Conservation (phyloP, 768 basidiomycete species). For the Agrocybe praecox region DNA sequence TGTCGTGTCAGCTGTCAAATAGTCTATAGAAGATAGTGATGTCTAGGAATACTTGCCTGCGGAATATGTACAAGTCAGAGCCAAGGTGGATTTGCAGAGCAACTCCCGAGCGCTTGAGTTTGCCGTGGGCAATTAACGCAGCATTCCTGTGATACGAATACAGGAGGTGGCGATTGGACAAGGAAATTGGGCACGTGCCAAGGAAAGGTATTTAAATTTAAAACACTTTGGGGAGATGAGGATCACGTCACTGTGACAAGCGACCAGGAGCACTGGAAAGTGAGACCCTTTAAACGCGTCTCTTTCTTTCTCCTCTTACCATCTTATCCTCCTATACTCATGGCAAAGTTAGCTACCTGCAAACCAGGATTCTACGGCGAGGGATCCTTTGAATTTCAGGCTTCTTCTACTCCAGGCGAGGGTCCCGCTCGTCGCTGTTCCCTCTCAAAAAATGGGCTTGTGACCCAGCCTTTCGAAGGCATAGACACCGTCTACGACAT, state of each 20-base stretch:
- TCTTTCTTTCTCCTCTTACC: conserved; percentile 7
- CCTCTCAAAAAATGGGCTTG: conserved; percentile 55
- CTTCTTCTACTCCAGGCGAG: conserved; percentile 46
- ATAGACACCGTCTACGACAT: conserved; percentile 85
- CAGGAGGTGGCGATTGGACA: too few species aligned
- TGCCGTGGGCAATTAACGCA: too few species aligned
- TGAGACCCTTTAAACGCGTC: background rate
- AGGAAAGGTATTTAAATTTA: too few species aligned
- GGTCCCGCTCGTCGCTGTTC: conserved; percentile 60
- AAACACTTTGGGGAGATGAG: too few species aligned
- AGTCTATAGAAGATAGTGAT: too few species aligned
- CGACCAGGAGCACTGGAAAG: background rate
- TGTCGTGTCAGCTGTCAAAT: too few species aligned
- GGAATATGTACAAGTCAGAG: too few species aligned
- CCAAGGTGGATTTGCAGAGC: too few species aligned
- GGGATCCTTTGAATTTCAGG: conserved; percentile 65
- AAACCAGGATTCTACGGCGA: conserved; percentile 53
- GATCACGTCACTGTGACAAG: background rate
- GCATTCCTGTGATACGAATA: too few species aligned
- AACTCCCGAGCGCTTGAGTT: too few species aligned
- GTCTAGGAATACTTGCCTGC: too few species aligned
- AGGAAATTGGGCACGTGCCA: too few species aligned
- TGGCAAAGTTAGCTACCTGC: conserved; percentile 36
- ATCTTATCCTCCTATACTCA: conserved; percentile 15
- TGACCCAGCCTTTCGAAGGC: conserved; percentile 70